These are phyloP conservation scores for Phytophthora fragariae DNA, from an alignment of 352 stramenopile genomes.

Conservation along the genomic window DNA sequence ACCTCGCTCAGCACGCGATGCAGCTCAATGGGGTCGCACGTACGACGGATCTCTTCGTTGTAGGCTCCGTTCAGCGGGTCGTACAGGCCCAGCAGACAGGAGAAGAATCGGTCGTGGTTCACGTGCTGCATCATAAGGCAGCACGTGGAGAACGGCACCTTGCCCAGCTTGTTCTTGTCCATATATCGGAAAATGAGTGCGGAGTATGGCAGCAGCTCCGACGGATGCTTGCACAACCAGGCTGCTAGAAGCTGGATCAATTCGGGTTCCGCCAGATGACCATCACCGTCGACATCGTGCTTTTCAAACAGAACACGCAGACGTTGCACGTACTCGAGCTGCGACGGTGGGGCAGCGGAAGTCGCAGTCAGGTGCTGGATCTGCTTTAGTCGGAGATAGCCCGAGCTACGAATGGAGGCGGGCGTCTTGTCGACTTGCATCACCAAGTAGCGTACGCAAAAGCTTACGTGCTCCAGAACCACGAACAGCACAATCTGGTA, in stretches of 20 bases:
- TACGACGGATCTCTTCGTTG: slow-evolving; percentile 80
- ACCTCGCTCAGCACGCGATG: slow-evolving; percentile 79
- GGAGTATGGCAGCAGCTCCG: slow-evolving; percentile 78
- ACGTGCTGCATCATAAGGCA: slow-evolving; percentile 90
- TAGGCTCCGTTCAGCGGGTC: slow-evolving; percentile 76
- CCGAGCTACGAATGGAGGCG: slow-evolving; percentile 73
- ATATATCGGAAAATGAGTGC: slow-evolving; percentile 90
- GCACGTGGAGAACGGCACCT: slow-evolving; percentile 84
- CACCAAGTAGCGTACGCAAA: slow-evolving; percentile 88
- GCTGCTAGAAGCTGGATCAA: slow-evolving; percentile 80
- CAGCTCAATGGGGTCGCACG: slow-evolving; percentile 69
- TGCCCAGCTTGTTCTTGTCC: slow-evolving; percentile 86
- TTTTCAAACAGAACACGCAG: slow-evolving; percentile 85
- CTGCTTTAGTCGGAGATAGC: slow-evolving; percentile 81
- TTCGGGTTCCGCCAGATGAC: slow-evolving; percentile 73
- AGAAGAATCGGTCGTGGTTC: slow-evolving; percentile 91
- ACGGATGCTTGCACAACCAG: slow-evolving; percentile 87
- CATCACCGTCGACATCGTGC: slow-evolving; percentile 72
- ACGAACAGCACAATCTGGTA: slow-evolving; percentile 86
- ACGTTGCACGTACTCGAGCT: slow-evolving; percentile 88
- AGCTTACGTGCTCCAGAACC: slow-evolving; percentile 81
- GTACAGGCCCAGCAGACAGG: slow-evolving; percentile 83
- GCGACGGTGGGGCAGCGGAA: slow-evolving; percentile 57
- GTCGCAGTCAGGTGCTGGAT: slow-evolving; percentile 79
- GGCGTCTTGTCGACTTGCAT: slow-evolving; percentile 82